A percentile compares a stretch with the other conserved stretches of the same genome.
Conservation (phyloP, 805 yeast genomes). For the Allodekkera sacchari region DNA sequence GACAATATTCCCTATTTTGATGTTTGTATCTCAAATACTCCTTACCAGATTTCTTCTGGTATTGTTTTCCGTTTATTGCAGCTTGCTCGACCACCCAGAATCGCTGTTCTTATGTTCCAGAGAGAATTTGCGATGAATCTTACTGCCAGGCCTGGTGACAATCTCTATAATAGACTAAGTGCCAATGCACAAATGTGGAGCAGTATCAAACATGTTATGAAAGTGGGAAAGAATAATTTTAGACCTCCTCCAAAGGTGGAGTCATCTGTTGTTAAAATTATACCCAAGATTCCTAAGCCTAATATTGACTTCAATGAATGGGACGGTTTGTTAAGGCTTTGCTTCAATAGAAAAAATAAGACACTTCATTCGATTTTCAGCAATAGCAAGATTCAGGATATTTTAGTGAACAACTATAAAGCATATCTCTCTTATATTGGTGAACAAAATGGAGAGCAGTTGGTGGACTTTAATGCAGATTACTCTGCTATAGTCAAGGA, state of each 20-base stretch:
- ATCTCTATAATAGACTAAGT: constrained; percentile 82
- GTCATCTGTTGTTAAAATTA: constrained; percentile 90
- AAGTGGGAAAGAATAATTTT: constrained; percentile 93
- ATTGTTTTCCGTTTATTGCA: constrained; percentile 85
- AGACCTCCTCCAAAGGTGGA: constrained; percentile 99
- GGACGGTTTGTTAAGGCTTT: constrained; percentile 91
- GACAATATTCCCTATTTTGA: constrained; percentile 86
- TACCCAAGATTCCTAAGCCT: constrained; percentile 90
- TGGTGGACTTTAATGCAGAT: constrained; percentile 34
- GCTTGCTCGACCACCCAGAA: constrained; percentile 91
- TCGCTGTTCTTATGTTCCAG: constrained; percentile 94
- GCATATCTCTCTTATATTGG: constrained; percentile 49
- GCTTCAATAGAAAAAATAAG: constrained; percentile 88
- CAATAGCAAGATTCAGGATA: constrained; percentile 67
- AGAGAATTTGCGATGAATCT: constrained; percentile 92
- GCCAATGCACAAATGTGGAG: constrained; percentile 99
- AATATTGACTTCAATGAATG: constrained; percentile 88
- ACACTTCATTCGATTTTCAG: constrained; percentile 91
- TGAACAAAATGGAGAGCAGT: constrained; percentile 40
- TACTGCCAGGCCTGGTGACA: constrained; percentile 94
- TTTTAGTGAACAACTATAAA: constrained; percentile 82
- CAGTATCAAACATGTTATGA: constrained; percentile 96
- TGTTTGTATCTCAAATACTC: constrained; percentile 93
- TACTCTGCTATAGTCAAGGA: constrained; percentile 45
- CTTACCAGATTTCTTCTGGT: constrained; percentile 96